A percentile compares a stretch with the other conserved stretches of the same genome.
These are phyloP conservation scores for Fomitopsis pulvina DNA, from an alignment of 768 basidiomycete genomes.

Conservation along the genomic window DNA sequence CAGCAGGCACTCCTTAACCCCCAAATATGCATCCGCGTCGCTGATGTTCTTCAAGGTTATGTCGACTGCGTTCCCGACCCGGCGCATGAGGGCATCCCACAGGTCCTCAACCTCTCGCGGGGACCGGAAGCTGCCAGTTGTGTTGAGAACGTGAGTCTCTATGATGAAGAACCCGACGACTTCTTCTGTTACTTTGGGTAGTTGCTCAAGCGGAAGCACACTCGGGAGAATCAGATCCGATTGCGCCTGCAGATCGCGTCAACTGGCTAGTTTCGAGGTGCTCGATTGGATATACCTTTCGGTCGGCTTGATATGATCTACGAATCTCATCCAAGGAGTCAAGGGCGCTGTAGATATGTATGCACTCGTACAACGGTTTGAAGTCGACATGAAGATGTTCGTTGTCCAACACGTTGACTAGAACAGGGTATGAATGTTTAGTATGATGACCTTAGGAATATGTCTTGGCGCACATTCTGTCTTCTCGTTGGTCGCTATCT, in stretches of 20 bases:
- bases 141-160: conserved; percentile 86
- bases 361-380: conserved; percentile 91
- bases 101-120: conserved; percentile 89
- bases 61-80: conserved; percentile 69
- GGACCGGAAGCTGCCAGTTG: conserved; percentile 86
- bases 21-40: conserved; percentile 76
- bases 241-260: conserved; percentile 64
- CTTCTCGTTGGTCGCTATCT: conserved; percentile 88
- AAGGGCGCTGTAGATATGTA: conserved; percentile 91
- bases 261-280: not conserved
- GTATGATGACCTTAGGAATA: not conserved
- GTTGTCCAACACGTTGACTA: conserved; percentile 92
- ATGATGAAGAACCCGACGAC: conserved; percentile 98
- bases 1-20: conserved; percentile 77
- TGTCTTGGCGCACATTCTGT: conserved; percentile 69
- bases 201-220: conserved; percentile 56
- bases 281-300: conserved; percentile 53
- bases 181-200: conserved; percentile 81
- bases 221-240: conserved; percentile 88
- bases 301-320: conserved; percentile 92
- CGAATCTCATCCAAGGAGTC: conserved; percentile 89
- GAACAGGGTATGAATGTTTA: not conserved
- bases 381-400: conserved; percentile 88
- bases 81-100: conserved; percentile 81
- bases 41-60: conserved; percentile 64